Conservation (phyloP, 441 rosid species). For the Euphorbia celastroides region DNA sequence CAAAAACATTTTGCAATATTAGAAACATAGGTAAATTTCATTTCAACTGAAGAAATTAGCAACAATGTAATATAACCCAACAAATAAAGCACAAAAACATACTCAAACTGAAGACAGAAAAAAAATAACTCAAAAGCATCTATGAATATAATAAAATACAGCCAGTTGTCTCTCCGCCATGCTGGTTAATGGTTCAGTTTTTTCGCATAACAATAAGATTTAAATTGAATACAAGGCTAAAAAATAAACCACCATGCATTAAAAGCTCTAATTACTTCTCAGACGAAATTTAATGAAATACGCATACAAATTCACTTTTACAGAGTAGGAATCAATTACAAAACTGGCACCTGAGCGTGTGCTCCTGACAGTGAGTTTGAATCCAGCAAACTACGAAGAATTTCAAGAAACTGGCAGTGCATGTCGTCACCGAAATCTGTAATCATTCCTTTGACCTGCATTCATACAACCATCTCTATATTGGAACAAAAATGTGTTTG, state of each 20-base stretch:
- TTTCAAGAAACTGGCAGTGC: constrained; percentile 99
- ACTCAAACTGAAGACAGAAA: neutral
- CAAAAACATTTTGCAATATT: neutral
- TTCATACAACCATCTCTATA: neutral
- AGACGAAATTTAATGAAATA: neutral
- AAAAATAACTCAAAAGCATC: neutral
- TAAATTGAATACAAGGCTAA: neutral
- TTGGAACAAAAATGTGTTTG: neutral
- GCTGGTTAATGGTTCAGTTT: neutral
- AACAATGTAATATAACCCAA: neutral
- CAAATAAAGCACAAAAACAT: neutral
- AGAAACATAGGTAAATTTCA: neutral
- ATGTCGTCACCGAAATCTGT: constrained; percentile 94
- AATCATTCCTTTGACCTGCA: constrained; percentile 93
- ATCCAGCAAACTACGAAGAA: constrained; percentile 95
- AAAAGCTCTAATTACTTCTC: neutral
- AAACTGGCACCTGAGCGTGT: constrained; percentile 68
- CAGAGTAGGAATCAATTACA: constrained; percentile 15
- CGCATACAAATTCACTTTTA: neutral
- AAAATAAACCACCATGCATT: neutral
- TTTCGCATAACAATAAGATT: neutral
- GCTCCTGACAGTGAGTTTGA: constrained; percentile 74
- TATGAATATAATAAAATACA: neutral
- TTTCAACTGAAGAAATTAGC: neutral
- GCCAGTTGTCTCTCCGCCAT: neutral